Evolutionary conservation across 768 basidiomycete genomes (phyloP).

Genomic region (Lanmaoa rubissima): DNA sequence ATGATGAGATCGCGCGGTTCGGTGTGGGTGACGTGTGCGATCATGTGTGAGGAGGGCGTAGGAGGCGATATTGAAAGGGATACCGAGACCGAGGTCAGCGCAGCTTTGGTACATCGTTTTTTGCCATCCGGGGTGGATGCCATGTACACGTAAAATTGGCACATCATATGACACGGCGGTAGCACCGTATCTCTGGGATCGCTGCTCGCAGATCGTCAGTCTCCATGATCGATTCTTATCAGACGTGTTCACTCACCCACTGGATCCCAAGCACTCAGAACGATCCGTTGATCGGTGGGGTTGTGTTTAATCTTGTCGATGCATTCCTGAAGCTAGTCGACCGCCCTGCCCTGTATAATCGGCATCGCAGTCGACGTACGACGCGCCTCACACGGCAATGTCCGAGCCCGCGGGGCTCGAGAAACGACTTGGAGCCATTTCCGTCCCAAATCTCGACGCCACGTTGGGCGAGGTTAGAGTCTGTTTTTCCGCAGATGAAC

Average conservation of each 20-base stretch:
- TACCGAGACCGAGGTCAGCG: too few species aligned
- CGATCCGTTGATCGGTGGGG: slow-evolving; percentile 91
- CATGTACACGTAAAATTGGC: too few species aligned
- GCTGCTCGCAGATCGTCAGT: slow-evolving; percentile 45
- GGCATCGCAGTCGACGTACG: slow-evolving; percentile 69
- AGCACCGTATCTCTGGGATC: slow-evolving; percentile 92
- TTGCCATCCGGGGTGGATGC: too few species aligned
- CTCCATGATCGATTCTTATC: neutral
- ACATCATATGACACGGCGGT: slow-evolving; percentile 43
- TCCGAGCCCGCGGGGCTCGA: slow-evolving; percentile 80
- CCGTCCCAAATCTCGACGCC: slow-evolving; percentile 98
- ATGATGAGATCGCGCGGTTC: slow-evolving; percentile 88
- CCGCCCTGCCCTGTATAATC: slow-evolving; percentile 80
- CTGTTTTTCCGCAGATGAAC: slow-evolving; percentile 87
- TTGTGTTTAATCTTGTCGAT: slow-evolving; percentile 90
- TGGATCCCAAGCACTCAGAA: slow-evolving; percentile 97
- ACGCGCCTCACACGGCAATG: slow-evolving; percentile 86
- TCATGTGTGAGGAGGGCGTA: slow-evolving; percentile 98
- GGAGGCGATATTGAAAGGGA: slow-evolving; percentile 95
- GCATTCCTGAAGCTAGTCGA: slow-evolving; percentile 89
- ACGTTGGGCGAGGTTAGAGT: slow-evolving; percentile 73
- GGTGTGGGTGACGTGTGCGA: slow-evolving; percentile 88
- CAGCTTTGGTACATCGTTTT: too few species aligned
- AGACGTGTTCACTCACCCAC: slow-evolving; percentile 56
- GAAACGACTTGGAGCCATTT: slow-evolving; percentile 85